Base-by-base conservation (phyloP, 345 rosid species). In the Moringa oleifera region DNA sequence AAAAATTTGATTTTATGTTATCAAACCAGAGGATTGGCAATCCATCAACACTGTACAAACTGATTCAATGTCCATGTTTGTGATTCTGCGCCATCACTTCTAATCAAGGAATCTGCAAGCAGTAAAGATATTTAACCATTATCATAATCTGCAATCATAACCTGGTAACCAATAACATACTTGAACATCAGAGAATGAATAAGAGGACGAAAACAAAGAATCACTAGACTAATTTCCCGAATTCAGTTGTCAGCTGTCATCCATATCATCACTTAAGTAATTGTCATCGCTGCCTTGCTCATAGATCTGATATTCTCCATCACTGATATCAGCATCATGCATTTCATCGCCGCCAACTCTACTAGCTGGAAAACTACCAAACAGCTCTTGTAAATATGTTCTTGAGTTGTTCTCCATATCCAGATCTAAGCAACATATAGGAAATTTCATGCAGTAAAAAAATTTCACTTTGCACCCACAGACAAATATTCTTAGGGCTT, bases 341-440 rank as follows among this genome's bases (percentile, higher is more conserved):
- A 71, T 71, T 70, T 69, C 78, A 50, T 59, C 83, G 58, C 55
- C 73, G 66, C 68, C 80, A 51, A 61, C 59, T 55, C 63, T 78
- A 24, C 74, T 59, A 10, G 81, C 65, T 68, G 95, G 87, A 71
- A 94, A 94, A 72, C 90, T 85, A 62, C 82, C 86, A 21, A 94
- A 90, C 53, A 94, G 89, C 60, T 88, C 95, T 85, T 88, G 99
- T 70, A 94, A 75, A 70, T 84, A 86, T 59, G 80, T 74, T 68
- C 81, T 83, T 22, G 99, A 90, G 76, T 86, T 86, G 84, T 71
- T 85, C 59, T 73, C 95, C 69, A 55, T 73, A 64, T 81, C 92
- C 45, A 79, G 21, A 82, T 78, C 90, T 79, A 74, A 16, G 15
- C 20, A 66, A 53, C 25, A 45, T 79, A 64, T 68, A 83, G 89